A percentile compares a stretch with the other conserved stretches of the same genome.
These are phyloP conservation scores for Apiotrichum sp. DNA, from an alignment of 1,284 basidiomycete species.

Conservation along the genomic window DNA sequence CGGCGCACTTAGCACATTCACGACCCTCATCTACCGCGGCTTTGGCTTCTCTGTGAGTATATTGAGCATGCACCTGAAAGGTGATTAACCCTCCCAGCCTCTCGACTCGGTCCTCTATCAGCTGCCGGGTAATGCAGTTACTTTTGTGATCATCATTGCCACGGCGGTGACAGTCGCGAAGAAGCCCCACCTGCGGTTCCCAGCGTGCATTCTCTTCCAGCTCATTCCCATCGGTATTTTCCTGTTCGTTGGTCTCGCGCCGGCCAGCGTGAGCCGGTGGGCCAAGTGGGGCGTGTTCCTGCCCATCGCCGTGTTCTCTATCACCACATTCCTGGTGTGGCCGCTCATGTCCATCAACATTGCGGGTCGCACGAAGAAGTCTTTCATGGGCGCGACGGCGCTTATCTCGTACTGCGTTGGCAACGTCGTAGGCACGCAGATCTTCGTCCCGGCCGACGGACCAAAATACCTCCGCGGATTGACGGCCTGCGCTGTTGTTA, in stretches of 20 bases:
- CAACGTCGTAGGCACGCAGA: conserved; percentile 27
- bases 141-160: conserved; percentile 11
- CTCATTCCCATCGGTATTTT: conserved; percentile 19
- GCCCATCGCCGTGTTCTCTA: conserved; percentile 14
- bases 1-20: conserved; percentile 19
- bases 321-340: conserved; percentile 29
- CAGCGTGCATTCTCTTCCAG: conserved; percentile 18
- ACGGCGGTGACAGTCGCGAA: conserved; percentile 14
- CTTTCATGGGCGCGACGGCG: conserved; percentile 15
- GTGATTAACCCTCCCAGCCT: neutral
- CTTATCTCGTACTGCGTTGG: conserved; percentile 28
- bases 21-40: conserved; percentile 17
- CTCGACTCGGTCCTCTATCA: conserved; percentile 13
- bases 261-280: conserved; percentile 18
- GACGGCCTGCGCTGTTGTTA: conserved; percentile 22
- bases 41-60: conserved; percentile 24
- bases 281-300: conserved; percentile 24
- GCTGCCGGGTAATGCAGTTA: conserved; percentile 22
- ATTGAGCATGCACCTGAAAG: too few relatives aligned
- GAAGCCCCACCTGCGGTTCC: conserved; percentile 16
- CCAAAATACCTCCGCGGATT: conserved; percentile 21
- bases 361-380: conserved; percentile 34
- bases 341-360: conserved; percentile 29
- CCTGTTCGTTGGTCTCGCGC: conserved; percentile 23
- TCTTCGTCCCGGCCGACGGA: conserved; percentile 24